phyloP scores from a whole-genome alignment of 805 yeast genomes.

The Kodamaea neixiangensis region DNA sequence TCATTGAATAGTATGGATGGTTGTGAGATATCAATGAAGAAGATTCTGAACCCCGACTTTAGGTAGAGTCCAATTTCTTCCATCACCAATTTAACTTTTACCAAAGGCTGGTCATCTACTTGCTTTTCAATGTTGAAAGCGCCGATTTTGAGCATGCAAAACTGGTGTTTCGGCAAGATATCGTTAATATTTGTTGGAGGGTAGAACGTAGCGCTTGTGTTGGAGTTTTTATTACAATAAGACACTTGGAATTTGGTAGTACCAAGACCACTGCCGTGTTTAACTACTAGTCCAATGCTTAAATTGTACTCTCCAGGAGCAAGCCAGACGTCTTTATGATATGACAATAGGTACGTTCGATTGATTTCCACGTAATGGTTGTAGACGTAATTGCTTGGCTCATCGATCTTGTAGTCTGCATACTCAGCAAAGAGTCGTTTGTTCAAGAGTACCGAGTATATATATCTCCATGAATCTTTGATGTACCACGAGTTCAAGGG shows the following conservation, averaged over 20 bases:
- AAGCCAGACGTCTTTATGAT: constrained; percentile 45
- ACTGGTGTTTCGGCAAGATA: constrained; percentile 52
- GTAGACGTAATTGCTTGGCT: constrained; percentile 46
- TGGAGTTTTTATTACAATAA: constrained; percentile 28
- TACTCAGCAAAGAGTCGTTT: constrained; percentile 54
- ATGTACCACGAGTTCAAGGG: constrained; percentile 33
- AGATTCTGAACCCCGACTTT: constrained; percentile 53
- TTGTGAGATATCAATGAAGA: constrained; percentile 45
- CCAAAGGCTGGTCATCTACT: constrained; percentile 18
- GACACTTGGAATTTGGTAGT: constrained; percentile 55
- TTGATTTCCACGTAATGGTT: constrained; percentile 50
- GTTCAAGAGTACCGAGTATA: constrained; percentile 52
- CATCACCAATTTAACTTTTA: constrained; percentile 45
- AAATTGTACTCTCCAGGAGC: constrained; percentile 53
- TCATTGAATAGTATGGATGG: constrained; percentile 44
- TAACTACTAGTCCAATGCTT: constrained; percentile 53
- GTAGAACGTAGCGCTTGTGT: constrained; percentile 40
- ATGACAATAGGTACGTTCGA: constrained; percentile 50
- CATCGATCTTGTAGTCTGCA: constrained; percentile 46
- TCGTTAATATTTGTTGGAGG: constrained; percentile 62
- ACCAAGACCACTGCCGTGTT: constrained; percentile 57
- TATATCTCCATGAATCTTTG: constrained; percentile 57
- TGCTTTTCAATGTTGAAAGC: constrained; percentile 35
- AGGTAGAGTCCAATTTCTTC: constrained; percentile 58
- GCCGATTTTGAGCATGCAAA: constrained; percentile 54